phyloP scores from a whole-genome alignment of 129 eudicot genomes.

The Tagetes patula region DNA sequence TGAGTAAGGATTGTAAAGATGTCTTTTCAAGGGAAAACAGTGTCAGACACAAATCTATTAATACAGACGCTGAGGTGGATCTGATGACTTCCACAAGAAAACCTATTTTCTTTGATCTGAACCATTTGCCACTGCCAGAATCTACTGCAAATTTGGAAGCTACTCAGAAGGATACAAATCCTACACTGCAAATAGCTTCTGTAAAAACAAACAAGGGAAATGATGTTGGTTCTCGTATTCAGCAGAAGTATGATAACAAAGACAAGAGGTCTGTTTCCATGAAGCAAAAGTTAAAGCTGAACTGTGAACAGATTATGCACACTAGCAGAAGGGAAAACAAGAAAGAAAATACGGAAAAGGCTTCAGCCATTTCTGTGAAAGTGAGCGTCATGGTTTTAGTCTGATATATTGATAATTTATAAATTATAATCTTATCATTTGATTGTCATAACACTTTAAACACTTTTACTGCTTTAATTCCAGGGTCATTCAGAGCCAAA shows the following conservation, averaged over 20 bases:
- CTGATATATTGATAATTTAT: constrained; percentile 5
- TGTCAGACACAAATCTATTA: constrained; percentile 11
- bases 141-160: constrained; percentile 23
- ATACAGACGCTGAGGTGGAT: constrained; percentile 22
- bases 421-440: constrained; percentile 12
- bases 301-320: constrained; percentile 29
- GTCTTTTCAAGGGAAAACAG: constrained; percentile 12
- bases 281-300: constrained; percentile 45
- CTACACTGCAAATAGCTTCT: constrained; percentile 19
- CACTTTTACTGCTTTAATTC: constrained; percentile 28
- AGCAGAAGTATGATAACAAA: constrained; percentile 38
- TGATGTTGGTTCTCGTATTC: constrained; percentile 18
- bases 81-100: constrained; percentile 24
- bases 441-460: constrained; percentile 7
- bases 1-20: constrained; percentile 25
- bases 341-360: constrained; percentile 44
- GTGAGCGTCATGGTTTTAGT: constrained; percentile 39
- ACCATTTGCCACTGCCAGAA: constrained; percentile 24
- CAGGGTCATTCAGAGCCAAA: constrained; percentile 54
- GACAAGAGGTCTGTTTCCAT: constrained; percentile 32
- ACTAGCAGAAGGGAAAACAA: constrained; percentile 28
- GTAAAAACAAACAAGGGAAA: constrained; percentile 32
- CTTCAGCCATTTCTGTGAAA: constrained; percentile 25
- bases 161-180: constrained; percentile 32
- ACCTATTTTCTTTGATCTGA: constrained; percentile 30